Base-by-base conservation (phyloP, 2,329 filamentous ascomycete species). In the Phialocephala sp. region DNA sequence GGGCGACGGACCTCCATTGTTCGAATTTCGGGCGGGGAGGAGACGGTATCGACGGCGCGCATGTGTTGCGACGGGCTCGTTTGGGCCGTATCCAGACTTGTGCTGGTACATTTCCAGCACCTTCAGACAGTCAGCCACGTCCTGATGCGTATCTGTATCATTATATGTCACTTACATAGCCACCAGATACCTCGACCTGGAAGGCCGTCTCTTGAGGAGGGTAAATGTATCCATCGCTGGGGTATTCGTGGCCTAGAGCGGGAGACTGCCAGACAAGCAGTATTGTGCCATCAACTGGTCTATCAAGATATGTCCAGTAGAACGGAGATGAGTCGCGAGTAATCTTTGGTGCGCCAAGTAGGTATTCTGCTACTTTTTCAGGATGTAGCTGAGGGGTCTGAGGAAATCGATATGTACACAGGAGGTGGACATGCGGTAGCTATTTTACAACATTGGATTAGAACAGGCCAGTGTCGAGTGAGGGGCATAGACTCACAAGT, bases 151-250 rank as follows among this genome's bases (percentile, higher is more conserved):
- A 36, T 18, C 20, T 36, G n/a, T n/a, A 62, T 64, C 43, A 54
- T 15, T 20, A 41, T 27, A 55, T 54, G 9, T n/a, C 52, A 76
- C 84, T 73, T 83, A 89, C 87, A 77, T 89, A 91, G 70, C 89
- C 89, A 68, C 83, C 81, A 68, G 89, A 85, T 66, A 88, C 79
- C 63, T 96, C 91, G 68, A 93, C 89, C 69, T 89, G 89, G 72
- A 89, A 94, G 52, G 87, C 87, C 61, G 89, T 85, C 80, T 99
- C 94, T 6, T 87, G 86, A 71, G 93, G 91, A 18, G 89, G 89
- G 94, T 94, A 99, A 20, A 97, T 84, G 77, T 94, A 96, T 56
- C 95, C 95, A 81, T 99, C 94, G 41, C 91, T 97, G 9, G 94
- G 89, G 76, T 94, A 97, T 73, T 89, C 90, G 50, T 54, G 22